These are phyloP conservation scores for Cubamyces lactineus DNA, from an alignment of 768 basidiomycete genomes.

Conservation along the genomic window DNA sequence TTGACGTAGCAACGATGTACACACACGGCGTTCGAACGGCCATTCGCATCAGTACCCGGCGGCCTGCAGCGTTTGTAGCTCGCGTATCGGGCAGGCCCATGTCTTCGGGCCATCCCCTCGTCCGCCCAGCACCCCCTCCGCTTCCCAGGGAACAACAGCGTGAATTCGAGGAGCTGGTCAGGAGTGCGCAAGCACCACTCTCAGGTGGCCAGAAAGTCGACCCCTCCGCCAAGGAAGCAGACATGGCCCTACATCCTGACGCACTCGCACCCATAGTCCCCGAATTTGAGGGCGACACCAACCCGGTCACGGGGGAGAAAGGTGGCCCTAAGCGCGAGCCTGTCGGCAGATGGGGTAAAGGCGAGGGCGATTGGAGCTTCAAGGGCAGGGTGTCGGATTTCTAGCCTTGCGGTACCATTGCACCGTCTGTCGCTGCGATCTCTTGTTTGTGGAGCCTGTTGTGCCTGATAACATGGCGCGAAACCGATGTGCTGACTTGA, in stretches of 20 bases:
- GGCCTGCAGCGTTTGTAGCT: not conserved
- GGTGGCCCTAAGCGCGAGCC: constrained; percentile 91
- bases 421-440: too few relatives aligned
- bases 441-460: too few relatives aligned
- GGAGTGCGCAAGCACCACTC: constrained; percentile 55
- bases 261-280: constrained; percentile 57
- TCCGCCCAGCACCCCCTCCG: constrained; percentile 72
- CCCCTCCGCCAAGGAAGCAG: constrained; percentile 37
- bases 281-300: constrained; percentile 80
- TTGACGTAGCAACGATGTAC: constrained; percentile 5
- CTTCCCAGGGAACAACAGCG: constrained; percentile 77
- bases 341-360: constrained; percentile 56
- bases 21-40: not conserved
- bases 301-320: constrained; percentile 82
- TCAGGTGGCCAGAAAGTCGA: constrained; percentile 28
- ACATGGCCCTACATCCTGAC: constrained; percentile 68
- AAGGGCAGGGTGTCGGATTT: constrained; percentile 90
- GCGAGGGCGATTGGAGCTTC: constrained; percentile 86
- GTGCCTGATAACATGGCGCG: too few relatives aligned
- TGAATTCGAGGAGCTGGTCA: constrained; percentile 85
- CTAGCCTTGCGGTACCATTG: constrained; percentile 35
- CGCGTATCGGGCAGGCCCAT: not conserved
- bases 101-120: constrained; percentile 41
- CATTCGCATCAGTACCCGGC: not conserved
- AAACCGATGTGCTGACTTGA: too few relatives aligned